Base-by-base conservation (phyloP, 441 rosid genomes). In the Pelargonium australe region DNA sequence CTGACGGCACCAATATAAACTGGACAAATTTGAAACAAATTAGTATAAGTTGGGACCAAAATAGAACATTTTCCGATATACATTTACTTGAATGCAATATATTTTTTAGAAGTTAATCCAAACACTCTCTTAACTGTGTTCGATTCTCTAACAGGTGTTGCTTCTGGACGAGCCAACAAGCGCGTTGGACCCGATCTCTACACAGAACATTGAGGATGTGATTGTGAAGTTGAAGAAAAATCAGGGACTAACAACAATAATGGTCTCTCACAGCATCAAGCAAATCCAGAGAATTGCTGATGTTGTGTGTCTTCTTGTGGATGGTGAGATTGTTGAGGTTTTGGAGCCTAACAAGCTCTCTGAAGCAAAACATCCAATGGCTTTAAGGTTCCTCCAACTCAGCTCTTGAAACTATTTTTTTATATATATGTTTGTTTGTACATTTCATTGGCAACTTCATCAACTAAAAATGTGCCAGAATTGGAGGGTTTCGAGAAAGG, bases 211-310 rank as follows among this genome's bases (percentile, higher is more conserved):
- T 5, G 98, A 93, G 81, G 89, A 91, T 76, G 89, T 80, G 14
- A 67, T 93, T 17, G 78, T 87, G 81, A 89, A 85, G 70, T 73
- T 90, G 66, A 90, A 90, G 89, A 81, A 85, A 63, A 84, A 77
- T 14, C 82, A 57, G 17, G 83, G 86, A 64, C 77, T 92, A 79
- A 87, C 97, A 0, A 76, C 79, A 4, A 80, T 89, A 57, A 86
- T 89, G 74, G 97, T 90, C 2, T 86, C 97, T 63, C 98, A 89
- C 66, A 90, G 98, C 76, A 86, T 93, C 71, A 90, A 90, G 73
- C 98, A 93, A 76, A 90, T 90, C 40, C 94, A 90, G 78, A 80
- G 91, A 82, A 75, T 89, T 67, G 96, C 97, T 0, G 96, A 93
- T 72, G 53, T 89, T 0, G 98, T 86, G 70, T 89, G 87, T 60